These are phyloP conservation scores for Talaromyces sp. DNA, from an alignment of 2,329 filamentous ascomycete genomes.

Conservation along the genomic window DNA sequence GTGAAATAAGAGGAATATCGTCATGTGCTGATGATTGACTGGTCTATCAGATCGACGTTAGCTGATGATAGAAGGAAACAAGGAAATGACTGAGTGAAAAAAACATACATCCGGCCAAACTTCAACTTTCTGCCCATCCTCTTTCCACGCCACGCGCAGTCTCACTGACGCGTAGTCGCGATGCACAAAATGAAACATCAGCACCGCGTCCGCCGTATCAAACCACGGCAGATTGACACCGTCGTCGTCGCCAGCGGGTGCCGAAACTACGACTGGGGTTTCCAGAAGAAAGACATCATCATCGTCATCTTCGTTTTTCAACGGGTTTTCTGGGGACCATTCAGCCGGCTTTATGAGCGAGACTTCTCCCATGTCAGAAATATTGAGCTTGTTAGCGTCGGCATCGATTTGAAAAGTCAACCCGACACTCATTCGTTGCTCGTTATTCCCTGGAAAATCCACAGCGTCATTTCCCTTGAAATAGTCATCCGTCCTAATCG, in stretches of 20 bases:
- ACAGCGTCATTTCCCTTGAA: neutral
- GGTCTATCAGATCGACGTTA: neutral
- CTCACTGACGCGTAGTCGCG: neutral
- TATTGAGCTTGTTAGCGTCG: neutral
- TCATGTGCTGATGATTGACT: neutral
- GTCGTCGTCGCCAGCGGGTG: conserved; percentile 3
- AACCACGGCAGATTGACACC: conserved; percentile 8
- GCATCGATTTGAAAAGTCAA: conserved; percentile 2
- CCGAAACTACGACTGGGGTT: neutral
- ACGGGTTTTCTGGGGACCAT: neutral
- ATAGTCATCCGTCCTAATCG: neutral
- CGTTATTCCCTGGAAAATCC: neutral
- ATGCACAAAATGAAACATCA: conserved; percentile 6
- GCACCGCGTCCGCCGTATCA: conserved; percentile 2
- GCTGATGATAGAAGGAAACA: neutral
- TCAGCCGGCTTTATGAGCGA: neutral
- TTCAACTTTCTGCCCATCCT: neutral
- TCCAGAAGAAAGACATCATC: neutral
- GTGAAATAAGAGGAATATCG: neutral
- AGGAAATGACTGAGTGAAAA: neutral
- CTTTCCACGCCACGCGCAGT: neutral
- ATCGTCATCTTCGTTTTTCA: neutral
- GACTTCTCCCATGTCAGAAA: neutral
- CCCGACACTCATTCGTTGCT: neutral
- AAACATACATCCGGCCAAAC: conserved; percentile 4